Evolutionary conservation across 805 yeast species (phyloP).

Genomic region (Yamadazyma endophytica): DNA sequence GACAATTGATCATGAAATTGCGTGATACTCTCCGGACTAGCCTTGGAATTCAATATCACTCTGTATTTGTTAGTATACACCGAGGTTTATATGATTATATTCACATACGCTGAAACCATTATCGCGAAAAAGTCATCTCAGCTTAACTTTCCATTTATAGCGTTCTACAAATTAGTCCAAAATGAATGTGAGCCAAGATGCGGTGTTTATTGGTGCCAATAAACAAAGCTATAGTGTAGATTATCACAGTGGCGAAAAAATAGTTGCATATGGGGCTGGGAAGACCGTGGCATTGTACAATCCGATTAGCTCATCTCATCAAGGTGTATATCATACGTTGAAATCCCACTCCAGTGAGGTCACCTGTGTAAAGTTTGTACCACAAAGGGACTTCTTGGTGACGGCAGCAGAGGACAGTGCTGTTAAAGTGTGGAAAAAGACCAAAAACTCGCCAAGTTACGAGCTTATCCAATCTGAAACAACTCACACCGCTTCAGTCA

Average conservation of each 20-base stretch:
- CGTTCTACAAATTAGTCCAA: neutral
- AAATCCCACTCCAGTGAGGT: slow-evolving; percentile 61
- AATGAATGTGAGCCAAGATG: slow-evolving; percentile 34
- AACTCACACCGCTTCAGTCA: slow-evolving; percentile 49
- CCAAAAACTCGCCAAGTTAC: slow-evolving; percentile 19
- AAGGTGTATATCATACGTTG: slow-evolving; percentile 52
- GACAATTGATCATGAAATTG: slow-evolving; percentile 68
- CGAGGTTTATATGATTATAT: neutral
- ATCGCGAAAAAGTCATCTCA: slow-evolving; percentile 1
- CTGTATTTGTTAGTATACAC: slow-evolving; percentile 23
- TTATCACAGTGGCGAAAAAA: slow-evolving; percentile 28
- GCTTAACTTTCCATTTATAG: no score
- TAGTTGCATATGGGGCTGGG: slow-evolving; percentile 72
- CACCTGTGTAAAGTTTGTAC: slow-evolving; percentile 58
- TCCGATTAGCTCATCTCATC: slow-evolving; percentile 40
- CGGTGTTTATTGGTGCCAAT: slow-evolving; percentile 71
- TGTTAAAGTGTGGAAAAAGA: slow-evolving; percentile 62
- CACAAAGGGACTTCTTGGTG: slow-evolving; percentile 41
- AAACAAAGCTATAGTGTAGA: slow-evolving; percentile 60
- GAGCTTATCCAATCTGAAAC: slow-evolving; percentile 25
- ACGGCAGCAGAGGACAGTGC: slow-evolving; percentile 67
- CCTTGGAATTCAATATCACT: slow-evolving; percentile 33
- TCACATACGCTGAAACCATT: slow-evolving; percentile 39
- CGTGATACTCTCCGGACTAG: slow-evolving; percentile 58
- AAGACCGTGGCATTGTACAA: slow-evolving; percentile 64